Percentiles rank a stretch among this genome's conserved stretches.
phyloP scores from a whole-genome alignment of 2,329 filamentous ascomycete genomes.

The Botrytis galanthina region DNA sequence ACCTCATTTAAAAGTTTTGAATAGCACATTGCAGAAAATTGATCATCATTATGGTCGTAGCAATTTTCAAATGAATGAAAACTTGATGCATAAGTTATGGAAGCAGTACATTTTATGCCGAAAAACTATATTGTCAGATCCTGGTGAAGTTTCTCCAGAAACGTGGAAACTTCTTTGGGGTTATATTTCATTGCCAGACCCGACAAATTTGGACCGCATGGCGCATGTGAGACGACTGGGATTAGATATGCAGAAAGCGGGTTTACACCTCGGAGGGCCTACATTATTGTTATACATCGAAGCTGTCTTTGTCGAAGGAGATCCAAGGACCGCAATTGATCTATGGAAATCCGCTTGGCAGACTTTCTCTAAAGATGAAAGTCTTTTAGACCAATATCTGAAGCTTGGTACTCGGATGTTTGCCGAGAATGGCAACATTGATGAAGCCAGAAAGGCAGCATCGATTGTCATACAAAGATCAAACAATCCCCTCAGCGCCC shows the following conservation, averaged over 20 bases:
- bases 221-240: conserved; percentile 60
- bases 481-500: conserved; percentile 48
- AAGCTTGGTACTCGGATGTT: conserved; percentile 66
- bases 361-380: conserved; percentile 19
- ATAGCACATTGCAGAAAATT: neutral
- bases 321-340: conserved; percentile 42
- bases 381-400: conserved; percentile 53
- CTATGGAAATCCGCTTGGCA: conserved; percentile 42
- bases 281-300: conserved; percentile 68
- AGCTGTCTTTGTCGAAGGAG: conserved; percentile 62
- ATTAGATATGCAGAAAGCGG: conserved; percentile 63
- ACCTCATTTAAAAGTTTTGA: neutral
- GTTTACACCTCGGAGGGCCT: conserved; percentile 51
- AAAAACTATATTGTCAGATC: conserved; percentile 45
- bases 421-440: conserved; percentile 55
- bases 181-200: conserved; percentile 49
- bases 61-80: conserved; percentile 6
- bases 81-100: conserved; percentile 38
- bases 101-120: conserved; percentile 51
- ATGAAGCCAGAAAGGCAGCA: conserved; percentile 56
- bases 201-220: conserved; percentile 53
- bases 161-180: conserved; percentile 68
- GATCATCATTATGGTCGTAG: neutral
- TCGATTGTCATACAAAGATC: conserved; percentile 50
- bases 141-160: conserved; percentile 56